Evolutionary conservation across 768 basidiomycete species (phyloP).

Genomic region (Suillus decipiens): DNA sequence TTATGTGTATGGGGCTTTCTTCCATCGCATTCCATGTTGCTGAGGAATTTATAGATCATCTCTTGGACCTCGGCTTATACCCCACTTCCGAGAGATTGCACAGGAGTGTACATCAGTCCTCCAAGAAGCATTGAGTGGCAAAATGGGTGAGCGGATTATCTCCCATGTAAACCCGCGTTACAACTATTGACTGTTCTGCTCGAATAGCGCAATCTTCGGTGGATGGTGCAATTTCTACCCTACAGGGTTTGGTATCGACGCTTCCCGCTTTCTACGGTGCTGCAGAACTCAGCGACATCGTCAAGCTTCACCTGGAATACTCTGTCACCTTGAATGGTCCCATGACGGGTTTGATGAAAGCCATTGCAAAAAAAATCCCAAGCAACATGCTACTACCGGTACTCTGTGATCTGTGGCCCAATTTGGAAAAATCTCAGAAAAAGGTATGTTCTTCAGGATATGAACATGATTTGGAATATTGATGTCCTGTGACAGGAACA

Average conservation of each 20-base stretch:
- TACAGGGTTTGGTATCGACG: constrained; percentile 69
- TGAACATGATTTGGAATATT: not conserved
- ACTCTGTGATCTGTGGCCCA: constrained; percentile 58
- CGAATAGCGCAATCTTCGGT: constrained; percentile 6
- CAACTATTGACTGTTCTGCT: not conserved
- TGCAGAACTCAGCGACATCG: constrained; percentile 56
- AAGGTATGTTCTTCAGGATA: constrained; percentile 33
- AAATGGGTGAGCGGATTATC: constrained; percentile 28
- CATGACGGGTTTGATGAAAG: constrained; percentile 52
- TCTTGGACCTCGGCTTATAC: constrained; percentile 87
- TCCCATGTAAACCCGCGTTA: not conserved
- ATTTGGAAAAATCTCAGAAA: constrained; percentile 34
- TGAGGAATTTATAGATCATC: constrained; percentile 49
- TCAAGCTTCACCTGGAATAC: constrained; percentile 58
- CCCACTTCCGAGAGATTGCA: constrained; percentile 75
- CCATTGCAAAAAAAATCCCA: constrained; percentile 69
- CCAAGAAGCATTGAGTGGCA: constrained; percentile 37
- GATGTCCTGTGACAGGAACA: constrained; percentile 21
- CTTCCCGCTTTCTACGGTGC: constrained; percentile 84
- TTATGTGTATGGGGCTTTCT: constrained; percentile 52
- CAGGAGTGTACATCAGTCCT: constrained; percentile 54
- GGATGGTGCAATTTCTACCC: constrained; percentile 43
- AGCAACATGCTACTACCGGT: constrained; percentile 68
- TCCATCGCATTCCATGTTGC: not conserved
- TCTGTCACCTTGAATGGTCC: constrained; percentile 25